Conservation (phyloP, 2,329 filamentous ascomycete genomes). For the Magnaporthales sp. region DNA sequence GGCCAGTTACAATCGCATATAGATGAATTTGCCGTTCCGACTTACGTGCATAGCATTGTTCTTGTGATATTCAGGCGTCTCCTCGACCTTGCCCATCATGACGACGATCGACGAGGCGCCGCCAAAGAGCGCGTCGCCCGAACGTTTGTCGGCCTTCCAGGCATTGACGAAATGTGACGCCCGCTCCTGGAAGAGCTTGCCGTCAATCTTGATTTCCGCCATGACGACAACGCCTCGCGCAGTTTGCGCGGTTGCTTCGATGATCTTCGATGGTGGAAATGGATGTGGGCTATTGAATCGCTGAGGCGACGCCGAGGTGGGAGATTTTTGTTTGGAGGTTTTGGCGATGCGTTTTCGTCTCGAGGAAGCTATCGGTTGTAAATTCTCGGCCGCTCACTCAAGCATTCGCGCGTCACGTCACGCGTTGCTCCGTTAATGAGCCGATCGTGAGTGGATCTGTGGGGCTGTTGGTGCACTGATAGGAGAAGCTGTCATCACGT, state of each 20-base stretch:
- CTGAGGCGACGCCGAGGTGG: slow-evolving; percentile 7
- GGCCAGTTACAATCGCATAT: not conserved
- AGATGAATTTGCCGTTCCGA: slow-evolving; percentile 5
- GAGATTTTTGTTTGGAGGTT: not conserved
- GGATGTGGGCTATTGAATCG: slow-evolving; percentile 3
- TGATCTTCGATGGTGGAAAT: slow-evolving; percentile 7
- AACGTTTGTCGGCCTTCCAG: slow-evolving; percentile 95
- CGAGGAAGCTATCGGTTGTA: slow-evolving; percentile 1
- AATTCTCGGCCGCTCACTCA: slow-evolving; percentile 7
- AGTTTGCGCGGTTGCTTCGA: slow-evolving; percentile 6
- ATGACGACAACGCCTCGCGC: slow-evolving; percentile 31
- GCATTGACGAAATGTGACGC: slow-evolving; percentile 76
- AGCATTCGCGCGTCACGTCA: slow-evolving; percentile 14
- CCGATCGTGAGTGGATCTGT: not conserved
- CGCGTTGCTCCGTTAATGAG: slow-evolving; percentile 9
- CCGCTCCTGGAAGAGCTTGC: slow-evolving; percentile 87
- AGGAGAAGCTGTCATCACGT: not conserved
- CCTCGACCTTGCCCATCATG: slow-evolving; percentile 91
- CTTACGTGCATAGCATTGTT: slow-evolving; percentile 90
- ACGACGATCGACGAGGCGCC: slow-evolving; percentile 82
- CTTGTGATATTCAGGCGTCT: slow-evolving; percentile 81
- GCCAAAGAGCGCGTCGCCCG: slow-evolving; percentile 74
- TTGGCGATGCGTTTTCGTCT: not conserved
- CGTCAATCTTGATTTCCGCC: slow-evolving; percentile 91
- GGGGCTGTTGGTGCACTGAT: not conserved